A percentile compares a stretch with the other conserved stretches of the same genome.
These are phyloP conservation scores for Iberis pinnata DNA, from an alignment of 345 rosid species.

Conservation along the genomic window DNA sequence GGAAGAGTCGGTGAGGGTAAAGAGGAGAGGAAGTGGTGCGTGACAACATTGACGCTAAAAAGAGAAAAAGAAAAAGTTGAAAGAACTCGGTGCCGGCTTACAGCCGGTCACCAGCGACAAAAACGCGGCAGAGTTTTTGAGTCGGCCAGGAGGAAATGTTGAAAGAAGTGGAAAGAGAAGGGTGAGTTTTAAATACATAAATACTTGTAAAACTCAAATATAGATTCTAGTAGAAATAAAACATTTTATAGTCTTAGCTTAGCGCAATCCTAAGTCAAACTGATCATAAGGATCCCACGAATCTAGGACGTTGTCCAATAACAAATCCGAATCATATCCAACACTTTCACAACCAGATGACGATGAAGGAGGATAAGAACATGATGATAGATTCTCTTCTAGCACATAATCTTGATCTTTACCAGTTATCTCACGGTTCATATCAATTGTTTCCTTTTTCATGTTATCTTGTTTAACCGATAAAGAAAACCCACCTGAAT, in stretches of 20 bases:
- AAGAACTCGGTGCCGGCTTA: too few species aligned
- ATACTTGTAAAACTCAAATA: not conserved
- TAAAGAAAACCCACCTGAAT: too few species aligned
- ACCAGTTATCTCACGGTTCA: too few species aligned
- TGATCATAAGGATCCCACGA: conserved; percentile 19
- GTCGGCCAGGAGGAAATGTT: too few species aligned
- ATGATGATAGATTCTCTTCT: conserved; percentile 13
- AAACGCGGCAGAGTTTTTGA: too few species aligned
- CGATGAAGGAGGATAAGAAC: conserved; percentile 7
- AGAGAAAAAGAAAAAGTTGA: too few species aligned
- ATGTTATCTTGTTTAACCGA: not conserved
- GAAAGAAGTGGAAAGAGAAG: too few species aligned
- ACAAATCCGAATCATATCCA: not conserved
- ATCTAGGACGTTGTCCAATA: conserved; percentile 2
- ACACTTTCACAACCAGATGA: conserved; percentile 20
- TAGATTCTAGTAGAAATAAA: not conserved
- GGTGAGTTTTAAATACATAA: not conserved
- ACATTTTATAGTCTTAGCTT: not conserved
- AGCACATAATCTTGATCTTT: conserved; percentile 15
- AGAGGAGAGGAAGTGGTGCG: too few species aligned
- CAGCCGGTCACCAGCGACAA: too few species aligned
- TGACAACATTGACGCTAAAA: too few species aligned
- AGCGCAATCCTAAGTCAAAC: conserved; percentile 17
- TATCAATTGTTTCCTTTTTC: not conserved
- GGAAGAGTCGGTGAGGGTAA: too few species aligned